Percentiles rank a stretch among this genome's conserved stretches.
These are phyloP conservation scores for Cystofilobasidium capitatum DNA, from an alignment of 768 basidiomycete species.

Conservation along the genomic window DNA sequence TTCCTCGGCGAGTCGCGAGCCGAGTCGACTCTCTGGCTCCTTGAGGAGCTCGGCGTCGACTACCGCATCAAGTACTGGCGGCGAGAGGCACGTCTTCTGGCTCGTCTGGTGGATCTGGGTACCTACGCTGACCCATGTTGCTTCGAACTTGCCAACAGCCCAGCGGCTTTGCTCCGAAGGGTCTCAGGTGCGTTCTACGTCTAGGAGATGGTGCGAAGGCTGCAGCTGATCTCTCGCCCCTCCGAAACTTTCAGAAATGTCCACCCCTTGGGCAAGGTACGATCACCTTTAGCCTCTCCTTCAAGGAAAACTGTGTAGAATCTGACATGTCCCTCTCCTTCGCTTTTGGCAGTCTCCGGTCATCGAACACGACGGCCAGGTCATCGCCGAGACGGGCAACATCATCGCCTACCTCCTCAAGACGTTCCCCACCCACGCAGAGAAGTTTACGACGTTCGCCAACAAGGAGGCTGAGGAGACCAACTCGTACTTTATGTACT, in stretches of 20 bases:
- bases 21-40: conserved; percentile 22
- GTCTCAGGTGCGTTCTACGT: conserved; percentile 14
- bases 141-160: not conserved
- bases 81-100: not conserved
- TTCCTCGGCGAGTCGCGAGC: conserved; percentile 25
- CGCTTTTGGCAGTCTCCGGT: conserved; percentile 22
- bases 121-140: too few species aligned
- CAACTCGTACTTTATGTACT: conserved; percentile 19
- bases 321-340: not conserved
- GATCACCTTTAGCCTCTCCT: not conserved
- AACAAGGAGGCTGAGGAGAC: not conserved
- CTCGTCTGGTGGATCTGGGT: not conserved
- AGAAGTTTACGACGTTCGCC: not conserved
- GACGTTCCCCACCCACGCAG: not conserved
- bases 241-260: not conserved
- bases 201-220: not conserved
- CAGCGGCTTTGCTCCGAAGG: conserved; percentile 15
- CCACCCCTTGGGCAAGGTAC: conserved; percentile 20
- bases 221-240: not conserved
- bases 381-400: conserved; percentile 24
- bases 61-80: conserved; percentile 20
- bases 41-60: conserved; percentile 20
- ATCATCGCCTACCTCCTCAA: conserved; percentile 23
- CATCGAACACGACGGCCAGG: conserved; percentile 13
- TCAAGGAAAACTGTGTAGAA: not conserved